Conservation (phyloP, 345 rosid species). For the Viola odorata region DNA sequence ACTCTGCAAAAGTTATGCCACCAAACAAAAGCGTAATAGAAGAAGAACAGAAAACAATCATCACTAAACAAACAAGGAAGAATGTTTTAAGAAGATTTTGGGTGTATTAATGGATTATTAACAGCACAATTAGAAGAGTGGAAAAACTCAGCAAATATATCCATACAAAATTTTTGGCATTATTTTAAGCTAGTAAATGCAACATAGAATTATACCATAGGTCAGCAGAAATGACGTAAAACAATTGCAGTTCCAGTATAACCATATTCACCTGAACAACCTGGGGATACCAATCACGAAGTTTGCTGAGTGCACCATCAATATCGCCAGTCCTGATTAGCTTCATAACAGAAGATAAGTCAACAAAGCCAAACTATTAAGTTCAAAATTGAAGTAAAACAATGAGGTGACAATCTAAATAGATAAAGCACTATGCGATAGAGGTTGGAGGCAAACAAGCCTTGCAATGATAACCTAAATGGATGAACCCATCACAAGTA, state of each 20-base stretch:
- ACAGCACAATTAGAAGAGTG: neutral
- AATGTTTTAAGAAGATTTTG: too few relatives aligned
- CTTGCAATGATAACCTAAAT: too few relatives aligned
- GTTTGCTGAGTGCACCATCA: conserved; percentile 57
- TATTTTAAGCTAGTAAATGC: neutral
- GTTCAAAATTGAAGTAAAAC: neutral
- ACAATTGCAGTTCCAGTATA: neutral
- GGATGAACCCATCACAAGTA: too few relatives aligned
- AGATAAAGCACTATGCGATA: neutral
- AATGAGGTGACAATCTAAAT: neutral
- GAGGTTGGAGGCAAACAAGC: too few relatives aligned
- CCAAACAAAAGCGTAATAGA: too few relatives aligned
- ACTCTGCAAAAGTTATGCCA: too few relatives aligned
- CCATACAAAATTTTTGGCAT: neutral
- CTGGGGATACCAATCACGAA: conserved; percentile 79
- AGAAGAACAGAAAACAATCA: too few relatives aligned
- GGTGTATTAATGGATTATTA: neutral
- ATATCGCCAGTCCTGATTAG: conserved; percentile 78
- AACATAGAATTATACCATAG: neutral
- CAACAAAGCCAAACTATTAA: conserved; percentile 10
- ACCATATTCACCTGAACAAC: conserved; percentile 56
- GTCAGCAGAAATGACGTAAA: neutral
- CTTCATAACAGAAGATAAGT: conserved; percentile 36
- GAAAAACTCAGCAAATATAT: neutral
- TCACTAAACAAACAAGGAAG: too few relatives aligned